These are phyloP conservation scores for Tetrahymena malaccensis DNA, from an alignment of 73 alveolate genomes.

Conservation along the genomic window DNA sequence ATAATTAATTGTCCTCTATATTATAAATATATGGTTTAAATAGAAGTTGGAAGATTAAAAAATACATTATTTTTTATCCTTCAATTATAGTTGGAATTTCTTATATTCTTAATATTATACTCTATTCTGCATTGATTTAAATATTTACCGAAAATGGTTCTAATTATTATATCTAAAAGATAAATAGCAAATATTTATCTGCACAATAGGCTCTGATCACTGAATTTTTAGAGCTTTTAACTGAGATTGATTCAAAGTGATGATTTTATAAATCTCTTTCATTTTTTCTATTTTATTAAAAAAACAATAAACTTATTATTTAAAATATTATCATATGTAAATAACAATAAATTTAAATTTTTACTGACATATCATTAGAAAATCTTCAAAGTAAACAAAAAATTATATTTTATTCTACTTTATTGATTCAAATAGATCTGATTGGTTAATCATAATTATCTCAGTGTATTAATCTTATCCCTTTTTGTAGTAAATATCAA, in stretches of 20 bases:
- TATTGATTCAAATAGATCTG: background rate
- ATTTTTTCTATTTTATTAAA: background rate
- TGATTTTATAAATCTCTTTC: background rate
- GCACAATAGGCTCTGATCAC: background rate
- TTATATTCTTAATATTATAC: background rate
- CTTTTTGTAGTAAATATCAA: background rate
- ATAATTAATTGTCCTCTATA: background rate
- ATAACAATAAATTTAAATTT: too few relatives aligned
- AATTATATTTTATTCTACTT: too few relatives aligned
- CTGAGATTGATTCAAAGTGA: too few relatives aligned
- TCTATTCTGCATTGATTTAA: background rate
- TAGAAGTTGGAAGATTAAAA: background rate
- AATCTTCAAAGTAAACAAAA: background rate
- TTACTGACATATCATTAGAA: background rate
- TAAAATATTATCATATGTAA: too few relatives aligned
- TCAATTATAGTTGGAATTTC: background rate
- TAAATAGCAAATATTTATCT: background rate
- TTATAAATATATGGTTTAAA: background rate
- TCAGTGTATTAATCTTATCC: background rate
- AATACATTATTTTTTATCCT: background rate
- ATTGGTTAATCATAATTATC: background rate
- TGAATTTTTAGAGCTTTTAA: too few relatives aligned
- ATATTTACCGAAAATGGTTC: too few relatives aligned
- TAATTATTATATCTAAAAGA: too few relatives aligned
- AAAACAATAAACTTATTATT: too few relatives aligned